These are phyloP conservation scores for Eucalyptus urophylla DNA, from an alignment of 345 rosid species.

Conservation along the genomic window DNA sequence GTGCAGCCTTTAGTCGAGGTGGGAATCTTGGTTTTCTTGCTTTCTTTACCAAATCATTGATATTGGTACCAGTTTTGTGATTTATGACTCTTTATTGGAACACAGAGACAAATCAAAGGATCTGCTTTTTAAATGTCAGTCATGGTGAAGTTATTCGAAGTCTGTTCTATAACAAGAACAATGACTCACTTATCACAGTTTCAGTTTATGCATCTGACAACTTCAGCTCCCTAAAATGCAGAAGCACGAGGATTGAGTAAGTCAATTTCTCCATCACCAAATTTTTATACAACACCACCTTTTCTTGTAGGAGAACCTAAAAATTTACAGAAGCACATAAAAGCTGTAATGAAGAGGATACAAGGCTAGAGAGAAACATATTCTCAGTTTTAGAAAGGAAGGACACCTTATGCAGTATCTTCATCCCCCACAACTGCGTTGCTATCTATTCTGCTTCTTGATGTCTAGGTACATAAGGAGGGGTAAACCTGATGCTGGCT, in stretches of 20 bases:
- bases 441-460: neutral
- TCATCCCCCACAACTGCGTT: neutral
- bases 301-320: neutral
- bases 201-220: conserved; percentile 55
- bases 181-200: conserved; percentile 59
- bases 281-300: neutral
- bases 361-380: neutral
- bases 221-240: conserved; percentile 59
- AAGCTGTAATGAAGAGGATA: neutral
- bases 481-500: conserved; percentile 66
- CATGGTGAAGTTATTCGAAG: conserved; percentile 58
- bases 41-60: neutral
- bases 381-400: neutral
- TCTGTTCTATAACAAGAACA: conserved; percentile 59
- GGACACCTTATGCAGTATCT: neutral
- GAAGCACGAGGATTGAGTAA: conserved; percentile 56
- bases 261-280: neutral
- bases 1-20: conserved; percentile 55
- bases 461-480: conserved; percentile 51
- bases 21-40: neutral
- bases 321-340: neutral
- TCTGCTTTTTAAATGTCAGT: conserved; percentile 52
- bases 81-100: neutral
- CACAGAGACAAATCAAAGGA: conserved; percentile 56
- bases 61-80: neutral